Base-by-base conservation (phyloP, 2,329 filamentous ascomycete species). In the Ophiosphaerella korrae region DNA sequence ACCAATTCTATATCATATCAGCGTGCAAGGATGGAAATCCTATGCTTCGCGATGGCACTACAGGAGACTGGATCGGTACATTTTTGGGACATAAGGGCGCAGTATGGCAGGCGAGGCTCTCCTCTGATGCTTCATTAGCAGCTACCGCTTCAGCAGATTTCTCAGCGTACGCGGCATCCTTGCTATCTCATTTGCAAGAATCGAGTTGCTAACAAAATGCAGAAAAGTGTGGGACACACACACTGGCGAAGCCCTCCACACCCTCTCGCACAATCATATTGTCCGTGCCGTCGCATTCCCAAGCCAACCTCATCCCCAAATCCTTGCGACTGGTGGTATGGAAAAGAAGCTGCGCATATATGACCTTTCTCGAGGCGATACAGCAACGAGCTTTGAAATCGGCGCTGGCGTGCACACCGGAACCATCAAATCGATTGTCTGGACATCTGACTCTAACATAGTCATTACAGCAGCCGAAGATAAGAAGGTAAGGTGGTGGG, bases 41-140 rank as follows among this genome's bases (percentile, higher is more conserved):
- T 43, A 97, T 97, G 92, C 88, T 99, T 64, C 90, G 94, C 60
- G 91, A 97, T 77, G 94, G 94, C 57, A 84, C 95, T 55, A 99
- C 93, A 41, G 94, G 94, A 31, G 70, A 73, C 44, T 73, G 70
- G 68, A 97, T 97, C 64, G 94, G 94, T 42, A 97, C 94, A 33
- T 97, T 97, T 72, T 88, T 99, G 66, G 94, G 94, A 35, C 94
- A 99, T 80, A 97, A 99, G 77, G 94, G 94, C 57, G 94, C 94
- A 33, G 93, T 97, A 53, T 99, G 94, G 92, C 92, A 97, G 78
- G 90, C 92, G 46, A 86, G 92, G 64, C 82, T 99, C 32, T 96
- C 92, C 45, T 87, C 90, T 16, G 92, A 97, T 76, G 90, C 92
- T 36, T 86, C 85, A 23, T 87, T 92, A 41, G 93, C 94, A 50